phyloP scores from a whole-genome alignment of 139 green algal genomes.

The Asterochloris sp. region DNA sequence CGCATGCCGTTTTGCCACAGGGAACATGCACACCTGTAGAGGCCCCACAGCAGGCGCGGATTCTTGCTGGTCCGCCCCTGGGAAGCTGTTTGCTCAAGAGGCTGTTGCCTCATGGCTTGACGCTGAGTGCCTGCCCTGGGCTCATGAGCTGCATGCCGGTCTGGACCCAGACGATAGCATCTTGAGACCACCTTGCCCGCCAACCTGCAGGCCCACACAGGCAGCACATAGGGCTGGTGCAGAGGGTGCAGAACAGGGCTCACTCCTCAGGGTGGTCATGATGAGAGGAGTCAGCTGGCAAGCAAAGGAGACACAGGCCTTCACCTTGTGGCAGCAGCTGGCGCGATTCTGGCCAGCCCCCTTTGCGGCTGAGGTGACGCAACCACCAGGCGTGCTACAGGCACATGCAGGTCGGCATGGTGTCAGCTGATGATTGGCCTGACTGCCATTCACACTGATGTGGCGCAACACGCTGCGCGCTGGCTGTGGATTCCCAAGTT shows the following conservation, averaged over 20 bases:
- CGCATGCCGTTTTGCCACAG: too few species aligned
- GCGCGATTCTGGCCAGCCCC: conserved; percentile 39
- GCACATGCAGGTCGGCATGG: conserved; percentile 37
- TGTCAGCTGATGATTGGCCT: not conserved
- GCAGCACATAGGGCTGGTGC: not conserved
- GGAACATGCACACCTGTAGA: too few species aligned
- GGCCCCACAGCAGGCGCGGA: too few species aligned
- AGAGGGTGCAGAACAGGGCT: not conserved
- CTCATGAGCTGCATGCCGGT: not conserved
- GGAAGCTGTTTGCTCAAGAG: not conserved
- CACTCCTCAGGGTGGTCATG: not conserved
- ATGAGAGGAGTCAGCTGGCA: conserved; percentile 16
- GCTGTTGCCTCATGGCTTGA: not conserved
- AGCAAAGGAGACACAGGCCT: not conserved
- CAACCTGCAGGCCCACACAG: not conserved
- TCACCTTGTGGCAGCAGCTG: conserved; percentile 40
- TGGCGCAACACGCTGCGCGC: not conserved
- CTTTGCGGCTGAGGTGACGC: conserved; percentile 29
- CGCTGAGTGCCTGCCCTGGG: not conserved
- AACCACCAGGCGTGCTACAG: conserved; percentile 21
- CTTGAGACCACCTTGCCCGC: not conserved
- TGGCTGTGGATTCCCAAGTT: not conserved
- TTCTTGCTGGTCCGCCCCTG: too few species aligned
- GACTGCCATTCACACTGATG: not conserved
- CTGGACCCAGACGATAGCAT: not conserved